Conservation (phyloP, 495 filamentous ascomycete genomes). For the Thozetella sp. region DNA sequence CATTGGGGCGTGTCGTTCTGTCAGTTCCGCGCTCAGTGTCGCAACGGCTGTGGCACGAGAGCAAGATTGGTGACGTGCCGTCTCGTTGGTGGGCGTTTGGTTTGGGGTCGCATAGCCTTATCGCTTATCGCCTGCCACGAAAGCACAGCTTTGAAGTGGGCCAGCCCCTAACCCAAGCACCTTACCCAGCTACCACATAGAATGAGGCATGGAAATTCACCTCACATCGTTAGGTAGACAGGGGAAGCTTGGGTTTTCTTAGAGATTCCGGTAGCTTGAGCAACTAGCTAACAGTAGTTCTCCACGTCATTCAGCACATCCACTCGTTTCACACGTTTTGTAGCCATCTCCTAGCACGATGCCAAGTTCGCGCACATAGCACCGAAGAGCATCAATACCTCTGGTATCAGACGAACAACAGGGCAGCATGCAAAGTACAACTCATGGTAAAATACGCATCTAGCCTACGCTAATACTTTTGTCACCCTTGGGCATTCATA, state of each 20-base stretch:
- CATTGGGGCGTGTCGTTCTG: conserved; percentile 13
- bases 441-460: background rate
- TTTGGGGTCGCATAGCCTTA: background rate
- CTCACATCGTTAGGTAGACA: too few species aligned
- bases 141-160: background rate
- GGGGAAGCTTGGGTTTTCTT: too few species aligned
- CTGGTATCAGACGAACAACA: too few species aligned
- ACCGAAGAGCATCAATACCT: too few species aligned
- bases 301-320: too few species aligned
- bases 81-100: background rate
- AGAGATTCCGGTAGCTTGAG: too few species aligned
- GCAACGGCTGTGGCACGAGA: background rate
- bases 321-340: too few species aligned
- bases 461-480: background rate
- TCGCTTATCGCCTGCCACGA: background rate
- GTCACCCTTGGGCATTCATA: background rate
- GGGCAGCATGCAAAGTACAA: background rate
- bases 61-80: background rate
- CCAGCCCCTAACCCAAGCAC: background rate
- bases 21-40: background rate
- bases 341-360: too few species aligned
- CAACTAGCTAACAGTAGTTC: too few species aligned
- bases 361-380: too few species aligned
- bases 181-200: background rate
- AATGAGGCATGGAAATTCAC: too few species aligned